A percentile compares a stretch with the other conserved stretches of the same genome.
Evolutionary conservation across 495 filamentous ascomycete species (phyloP).

Genomic region (Xylaria acuta): DNA sequence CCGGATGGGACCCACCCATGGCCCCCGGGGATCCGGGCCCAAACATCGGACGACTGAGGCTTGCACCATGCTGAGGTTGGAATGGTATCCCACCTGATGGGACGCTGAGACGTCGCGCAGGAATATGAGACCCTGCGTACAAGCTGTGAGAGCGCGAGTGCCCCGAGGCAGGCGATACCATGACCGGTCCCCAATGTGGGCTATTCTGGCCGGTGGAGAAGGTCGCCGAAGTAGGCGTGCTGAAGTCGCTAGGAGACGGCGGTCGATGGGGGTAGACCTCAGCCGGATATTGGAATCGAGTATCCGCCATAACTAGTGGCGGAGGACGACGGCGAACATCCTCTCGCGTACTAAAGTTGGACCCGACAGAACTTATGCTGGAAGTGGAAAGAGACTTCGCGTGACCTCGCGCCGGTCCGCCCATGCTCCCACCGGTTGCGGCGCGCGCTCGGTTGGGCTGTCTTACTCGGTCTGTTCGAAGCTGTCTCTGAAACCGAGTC

Average conservation of each 20-base stretch:
- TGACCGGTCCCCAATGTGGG: constrained; percentile 68
- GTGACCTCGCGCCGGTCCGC: constrained; percentile 74
- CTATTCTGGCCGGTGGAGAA: constrained; percentile 77
- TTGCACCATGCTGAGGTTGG: constrained; percentile 65
- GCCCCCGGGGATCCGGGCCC: constrained; percentile 62
- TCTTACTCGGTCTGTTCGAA: constrained; percentile 76
- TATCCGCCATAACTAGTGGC: constrained; percentile 84
- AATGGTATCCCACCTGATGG: constrained; percentile 79
- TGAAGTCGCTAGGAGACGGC: constrained; percentile 73
- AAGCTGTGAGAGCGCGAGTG: constrained; percentile 69
- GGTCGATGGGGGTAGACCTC: constrained; percentile 60
- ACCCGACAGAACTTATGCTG: constrained; percentile 78
- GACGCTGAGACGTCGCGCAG: constrained; percentile 79
- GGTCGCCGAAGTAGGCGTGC: constrained; percentile 74
- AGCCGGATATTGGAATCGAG: constrained; percentile 55
- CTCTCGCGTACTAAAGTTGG: constrained; percentile 65
- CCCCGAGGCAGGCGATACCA: constrained; percentile 72
- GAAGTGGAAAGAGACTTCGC: constrained; percentile 84
- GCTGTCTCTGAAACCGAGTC: constrained; percentile 91
- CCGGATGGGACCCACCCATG: constrained; percentile 55
- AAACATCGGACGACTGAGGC: constrained; percentile 64
- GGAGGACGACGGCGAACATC: constrained; percentile 76
- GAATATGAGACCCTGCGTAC: constrained; percentile 68
- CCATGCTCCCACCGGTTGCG: constrained; percentile 69
- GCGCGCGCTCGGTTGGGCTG: constrained; percentile 76